Evolutionary conservation across 768 basidiomycete genomes (phyloP).

Genomic region (Phylloporus sp.): DNA sequence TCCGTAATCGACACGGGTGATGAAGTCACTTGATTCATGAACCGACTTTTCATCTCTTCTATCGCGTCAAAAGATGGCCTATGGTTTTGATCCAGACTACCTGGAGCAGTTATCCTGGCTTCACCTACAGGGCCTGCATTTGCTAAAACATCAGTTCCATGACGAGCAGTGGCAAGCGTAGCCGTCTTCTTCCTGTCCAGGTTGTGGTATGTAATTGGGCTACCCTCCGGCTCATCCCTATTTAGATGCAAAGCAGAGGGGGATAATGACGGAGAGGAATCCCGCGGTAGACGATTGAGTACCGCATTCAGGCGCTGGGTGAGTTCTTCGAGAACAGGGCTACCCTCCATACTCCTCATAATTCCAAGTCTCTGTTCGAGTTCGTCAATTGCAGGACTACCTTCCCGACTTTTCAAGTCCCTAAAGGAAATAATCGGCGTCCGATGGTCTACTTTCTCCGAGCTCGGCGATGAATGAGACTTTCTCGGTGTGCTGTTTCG

Average conservation of each 20-base stretch:
- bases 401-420: conserved; percentile 42
- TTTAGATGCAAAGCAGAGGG: conserved; percentile 17
- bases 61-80: conserved; percentile 45
- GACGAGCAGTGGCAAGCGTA: conserved; percentile 4
- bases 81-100: conserved; percentile 12
- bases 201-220: conserved; percentile 26
- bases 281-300: conserved; percentile 33
- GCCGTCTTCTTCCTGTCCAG: conserved; percentile 19
- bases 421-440: conserved; percentile 45
- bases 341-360: conserved; percentile 47
- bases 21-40: conserved; percentile 35
- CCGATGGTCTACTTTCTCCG: conserved; percentile 27
- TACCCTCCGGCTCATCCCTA: conserved; percentile 22
- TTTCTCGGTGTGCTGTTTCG: conserved; percentile 39
- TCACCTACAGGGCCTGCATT: conserved; percentile 9
- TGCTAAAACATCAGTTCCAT: background rate
- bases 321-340: conserved; percentile 50
- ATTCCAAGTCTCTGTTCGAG: conserved; percentile 59
- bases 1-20: conserved; percentile 22
- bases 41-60: conserved; percentile 60
- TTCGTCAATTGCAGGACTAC: conserved; percentile 60
- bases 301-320: conserved; percentile 40
- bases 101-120: conserved; percentile 11
- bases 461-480: conserved; percentile 35
- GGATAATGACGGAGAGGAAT: conserved; percentile 26